Evolutionary conservation across 2,329 filamentous ascomycete species (phyloP).

Genomic region (Epichloe aotearoae): DNA sequence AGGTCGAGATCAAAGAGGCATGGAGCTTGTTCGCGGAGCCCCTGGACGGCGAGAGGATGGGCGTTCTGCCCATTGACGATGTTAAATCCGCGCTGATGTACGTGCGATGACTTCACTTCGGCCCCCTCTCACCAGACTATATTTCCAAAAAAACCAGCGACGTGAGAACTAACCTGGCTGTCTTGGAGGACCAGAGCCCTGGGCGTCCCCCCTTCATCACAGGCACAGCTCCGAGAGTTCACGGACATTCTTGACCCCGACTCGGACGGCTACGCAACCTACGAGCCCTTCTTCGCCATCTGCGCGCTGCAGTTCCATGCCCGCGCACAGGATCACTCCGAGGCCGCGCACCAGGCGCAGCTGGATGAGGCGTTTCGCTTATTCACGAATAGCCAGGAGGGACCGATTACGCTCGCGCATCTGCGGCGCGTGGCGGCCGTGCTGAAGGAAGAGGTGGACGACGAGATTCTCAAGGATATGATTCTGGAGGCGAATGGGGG

Average conservation of each 20-base stretch:
- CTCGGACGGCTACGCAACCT: slow-evolving; percentile 61
- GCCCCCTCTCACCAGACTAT: neutral
- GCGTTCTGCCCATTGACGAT: slow-evolving; percentile 53
- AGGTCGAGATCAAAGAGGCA: slow-evolving; percentile 82
- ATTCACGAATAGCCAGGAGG: slow-evolving; percentile 48
- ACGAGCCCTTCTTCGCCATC: slow-evolving; percentile 72
- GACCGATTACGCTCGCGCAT: slow-evolving; percentile 66
- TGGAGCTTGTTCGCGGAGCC: slow-evolving; percentile 70
- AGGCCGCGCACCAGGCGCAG: slow-evolving; percentile 47
- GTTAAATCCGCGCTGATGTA: slow-evolving; percentile 63
- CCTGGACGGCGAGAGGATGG: slow-evolving; percentile 57
- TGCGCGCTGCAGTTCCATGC: slow-evolving; percentile 74
- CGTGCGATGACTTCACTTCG: slow-evolving; percentile 12
- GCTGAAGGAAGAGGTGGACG: slow-evolving; percentile 72
- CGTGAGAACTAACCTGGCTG: neutral
- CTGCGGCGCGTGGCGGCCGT: slow-evolving; percentile 66
- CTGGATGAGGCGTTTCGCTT: slow-evolving; percentile 71
- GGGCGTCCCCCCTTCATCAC: slow-evolving; percentile 52
- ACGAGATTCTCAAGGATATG: slow-evolving; percentile 84
- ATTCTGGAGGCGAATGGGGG: slow-evolving; percentile 86
- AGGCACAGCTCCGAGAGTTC: slow-evolving; percentile 62
- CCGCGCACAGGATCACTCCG: slow-evolving; percentile 34
- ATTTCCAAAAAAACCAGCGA: neutral
- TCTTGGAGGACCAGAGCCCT: slow-evolving; percentile 50
- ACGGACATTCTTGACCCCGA: slow-evolving; percentile 73